Evolutionary conservation across 306 rosid species (phyloP), one percentile per base, ranked within the genome.

Genomic region (Dalbergia cochinchinensis): DNA sequence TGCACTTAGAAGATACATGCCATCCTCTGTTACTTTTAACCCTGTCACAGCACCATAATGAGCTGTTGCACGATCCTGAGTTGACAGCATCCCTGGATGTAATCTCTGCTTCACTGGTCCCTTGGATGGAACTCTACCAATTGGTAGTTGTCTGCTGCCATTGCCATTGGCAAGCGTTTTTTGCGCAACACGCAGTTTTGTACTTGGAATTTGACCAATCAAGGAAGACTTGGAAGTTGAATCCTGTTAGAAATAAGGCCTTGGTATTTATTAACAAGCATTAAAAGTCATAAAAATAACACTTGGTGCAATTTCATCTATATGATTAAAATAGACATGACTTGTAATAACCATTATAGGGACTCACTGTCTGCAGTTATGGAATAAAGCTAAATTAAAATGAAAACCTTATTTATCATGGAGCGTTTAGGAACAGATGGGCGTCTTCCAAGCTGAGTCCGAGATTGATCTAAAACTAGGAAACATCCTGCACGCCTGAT

Each of bases 41-140:
- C 98, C 98, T 34, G 91, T 93, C 71, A 95, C 97, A 22, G 99
- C 92, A 86, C 99, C 99, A 65, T 93, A 95, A 88, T 93, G 99
- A 85, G 99, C 96, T 45, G 97, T 91, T 4, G 98, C 97, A 71
- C 90, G 96, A 86, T 95, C 97, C 87, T 93, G 97, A 74, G 88
- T 84, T 69, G 99, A 91, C 79, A 93, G 78, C 95, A 95, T 83
- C 66, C 98, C 98, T 31, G 98, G 99, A 92, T 95, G 99, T 82
- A 90, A 81, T 83, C 94, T 89, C 80, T 90, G 97, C 91, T 82
- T 93, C 66, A 69, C 33, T 58, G 92, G 85, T 77, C 91, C 97
- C 82, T 85, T 94, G 66, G 85, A 87, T 69, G 89, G 87, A 71
- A 82, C 79, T 88, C 86, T 90, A 85, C 87, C 82, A 66, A 68